phyloP scores from a whole-genome alignment of 306 rosid species.

The Carpinus fangiana region DNA sequence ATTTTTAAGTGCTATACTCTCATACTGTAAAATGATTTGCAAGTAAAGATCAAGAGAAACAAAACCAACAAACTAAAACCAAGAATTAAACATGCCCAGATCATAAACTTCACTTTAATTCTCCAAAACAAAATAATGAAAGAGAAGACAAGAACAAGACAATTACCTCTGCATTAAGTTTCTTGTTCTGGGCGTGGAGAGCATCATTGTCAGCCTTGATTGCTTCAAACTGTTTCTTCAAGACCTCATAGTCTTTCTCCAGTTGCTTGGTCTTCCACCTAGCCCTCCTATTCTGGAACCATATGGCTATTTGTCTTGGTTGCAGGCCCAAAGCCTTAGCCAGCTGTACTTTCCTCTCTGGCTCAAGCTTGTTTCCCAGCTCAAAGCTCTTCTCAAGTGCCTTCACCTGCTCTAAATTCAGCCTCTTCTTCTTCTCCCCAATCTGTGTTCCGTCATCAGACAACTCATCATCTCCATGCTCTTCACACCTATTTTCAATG shows the following conservation, averaged over 20 bases:
- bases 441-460: constrained; percentile 84
- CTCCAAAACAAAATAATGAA: not conserved
- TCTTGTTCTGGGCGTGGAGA: constrained; percentile 75
- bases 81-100: not conserved
- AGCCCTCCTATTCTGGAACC: constrained; percentile 96
- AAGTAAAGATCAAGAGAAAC: constrained; percentile 1
- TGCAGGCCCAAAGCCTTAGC: constrained; percentile 81
- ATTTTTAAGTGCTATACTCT: not conserved
- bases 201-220: constrained; percentile 72
- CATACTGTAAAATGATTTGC: not conserved
- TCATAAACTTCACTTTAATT: not conserved
- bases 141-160: not conserved
- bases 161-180: constrained; percentile 74
- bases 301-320: constrained; percentile 88
- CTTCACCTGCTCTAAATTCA: constrained; percentile 81
- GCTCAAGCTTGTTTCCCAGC: constrained; percentile 89
- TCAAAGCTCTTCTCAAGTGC: constrained; percentile 94
- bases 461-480: constrained; percentile 63
- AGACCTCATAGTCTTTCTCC: constrained; percentile 74
- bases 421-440: constrained; percentile 94
- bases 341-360: constrained; percentile 83
- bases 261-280: constrained; percentile 95
- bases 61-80: not conserved
- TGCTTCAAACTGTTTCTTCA: constrained; percentile 82
- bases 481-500: constrained; percentile 50